phyloP scores from a whole-genome alignment of 31 red algal genomes.

The Odonthalia washingtoniensis region DNA sequence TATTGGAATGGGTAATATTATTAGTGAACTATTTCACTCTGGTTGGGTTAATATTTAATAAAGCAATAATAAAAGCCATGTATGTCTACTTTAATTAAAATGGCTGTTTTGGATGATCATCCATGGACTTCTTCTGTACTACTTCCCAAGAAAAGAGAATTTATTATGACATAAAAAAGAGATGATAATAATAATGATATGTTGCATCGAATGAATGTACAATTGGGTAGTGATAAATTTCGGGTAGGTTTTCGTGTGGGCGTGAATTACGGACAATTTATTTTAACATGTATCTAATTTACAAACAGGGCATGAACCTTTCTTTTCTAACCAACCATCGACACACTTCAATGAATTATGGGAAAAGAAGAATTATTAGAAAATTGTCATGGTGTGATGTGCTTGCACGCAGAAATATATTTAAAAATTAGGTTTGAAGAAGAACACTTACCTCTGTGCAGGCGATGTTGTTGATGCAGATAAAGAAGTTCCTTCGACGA shows the following conservation, averaged over 20 bases:
- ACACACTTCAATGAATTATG: slow-evolving; percentile 46
- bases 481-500: too few species aligned
- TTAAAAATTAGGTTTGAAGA: background rate
- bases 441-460: slow-evolving; percentile 65
- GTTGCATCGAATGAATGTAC: slow-evolving; percentile 65
- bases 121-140: too few species aligned
- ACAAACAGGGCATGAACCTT: slow-evolving; percentile 58
- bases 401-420: background rate
- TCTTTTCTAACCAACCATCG: slow-evolving; percentile 60
- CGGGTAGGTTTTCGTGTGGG: slow-evolving; percentile 57
- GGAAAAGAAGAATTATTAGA: background rate
- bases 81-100: too few species aligned
- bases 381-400: background rate
- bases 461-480: slow-evolving; percentile 52
- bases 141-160: slow-evolving; percentile 57
- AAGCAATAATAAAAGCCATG: too few species aligned
- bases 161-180: slow-evolving; percentile 28
- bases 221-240: slow-evolving; percentile 60
- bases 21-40: too few species aligned
- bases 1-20: background rate
- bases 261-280: background rate
- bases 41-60: too few species aligned
- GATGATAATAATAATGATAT: slow-evolving; percentile 6
- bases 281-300: slow-evolving; percentile 52
- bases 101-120: too few species aligned